Conservation (phyloP, 495 filamentous ascomycete genomes). For the Parathielavia appendiculata region DNA sequence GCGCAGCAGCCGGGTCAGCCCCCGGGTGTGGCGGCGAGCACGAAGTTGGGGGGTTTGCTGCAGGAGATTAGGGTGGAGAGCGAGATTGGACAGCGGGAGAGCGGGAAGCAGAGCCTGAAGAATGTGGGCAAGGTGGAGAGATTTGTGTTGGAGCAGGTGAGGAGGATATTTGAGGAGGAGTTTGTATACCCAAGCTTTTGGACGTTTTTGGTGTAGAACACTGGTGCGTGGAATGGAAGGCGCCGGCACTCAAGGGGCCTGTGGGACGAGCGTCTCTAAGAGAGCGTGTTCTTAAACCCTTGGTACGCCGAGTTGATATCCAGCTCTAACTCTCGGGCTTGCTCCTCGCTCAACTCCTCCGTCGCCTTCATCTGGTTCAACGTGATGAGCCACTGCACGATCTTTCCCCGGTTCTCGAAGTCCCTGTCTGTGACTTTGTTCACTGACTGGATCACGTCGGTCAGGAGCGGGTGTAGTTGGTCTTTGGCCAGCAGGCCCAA, state of each 20-base stretch:
- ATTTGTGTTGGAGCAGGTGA: conserved; percentile 93
- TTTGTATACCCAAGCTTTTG: conserved; percentile 97
- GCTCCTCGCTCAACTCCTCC: conserved; percentile 81
- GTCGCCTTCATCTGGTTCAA: conserved; percentile 96
- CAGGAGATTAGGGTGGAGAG: conserved; percentile 94
- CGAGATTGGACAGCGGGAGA: conserved; percentile 88
- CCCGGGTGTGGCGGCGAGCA: background rate
- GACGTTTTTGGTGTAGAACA: conserved; percentile 81
- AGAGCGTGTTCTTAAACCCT: conserved; percentile 67
- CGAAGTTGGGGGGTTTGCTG: conserved; percentile 64
- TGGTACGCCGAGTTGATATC: conserved; percentile 89
- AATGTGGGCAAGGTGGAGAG: conserved; percentile 98
- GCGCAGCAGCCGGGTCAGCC: conserved; percentile 22
- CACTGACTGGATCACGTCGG: conserved; percentile 90
- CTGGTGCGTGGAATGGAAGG: background rate
- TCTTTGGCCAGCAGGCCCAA: conserved; percentile 89
- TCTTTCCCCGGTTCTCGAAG: conserved; percentile 91
- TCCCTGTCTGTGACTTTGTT: conserved; percentile 93
- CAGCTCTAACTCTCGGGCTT: conserved; percentile 79
- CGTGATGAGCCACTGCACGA: conserved; percentile 95
- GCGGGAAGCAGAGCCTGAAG: conserved; percentile 88
- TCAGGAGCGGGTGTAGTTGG: conserved; percentile 85
- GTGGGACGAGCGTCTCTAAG: conserved; percentile 11
- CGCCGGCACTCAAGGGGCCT: background rate
- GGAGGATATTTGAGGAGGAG: conserved; percentile 95